Evolutionary conservation across 140 eudicot species (phyloP), one percentile per base, ranked within the genome.

Genomic region (Stevia rebaudiana): DNA sequence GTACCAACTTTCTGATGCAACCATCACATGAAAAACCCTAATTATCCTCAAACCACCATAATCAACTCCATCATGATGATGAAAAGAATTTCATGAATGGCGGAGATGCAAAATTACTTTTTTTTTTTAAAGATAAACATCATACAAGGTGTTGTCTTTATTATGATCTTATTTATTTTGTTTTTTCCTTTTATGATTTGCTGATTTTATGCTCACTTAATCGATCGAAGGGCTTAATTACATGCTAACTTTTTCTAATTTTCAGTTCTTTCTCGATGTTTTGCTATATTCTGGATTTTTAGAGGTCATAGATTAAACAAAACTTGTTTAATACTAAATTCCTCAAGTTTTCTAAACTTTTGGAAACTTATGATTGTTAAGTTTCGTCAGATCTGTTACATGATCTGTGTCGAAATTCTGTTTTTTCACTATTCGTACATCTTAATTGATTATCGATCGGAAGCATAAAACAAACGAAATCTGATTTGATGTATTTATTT

Each of bases 11-110:
- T 19, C 37, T 55, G 41, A 30, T 40, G 7, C 70, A 62, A 52
- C 46, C 70, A 59, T 48, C 62, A 39, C n/a, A 60, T 48, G 8
- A 61, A 49, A 49, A 61, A 60, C 62, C 76, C 76, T 1, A 28
- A 28, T 28, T 28, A 28, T 28, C 33, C 33, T 28, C 33, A 28
- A 28, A 28, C 4, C 33, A 28, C 4, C 2, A 28, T 68, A 42
- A 16, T 68, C 55, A 44, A 11, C 55, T n/a, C 3, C 15, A 39
- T 50, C 65, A 15, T 54, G 54, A 39, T 53, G 33, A 53, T 21
- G 16, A 18, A 31, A 41, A 42, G 8, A 33, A 18, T 30, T 31
- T 36, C 31, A 30, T 65, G 49, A 36, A 49, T 19, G 61, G 61
- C 11, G 61, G 61, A 65, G 61, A 49, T 65, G 8, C 33, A 50